Evolutionary conservation across 2,329 filamentous ascomycete species (phyloP).

Genomic region (Pseudocercospora crystallina): DNA sequence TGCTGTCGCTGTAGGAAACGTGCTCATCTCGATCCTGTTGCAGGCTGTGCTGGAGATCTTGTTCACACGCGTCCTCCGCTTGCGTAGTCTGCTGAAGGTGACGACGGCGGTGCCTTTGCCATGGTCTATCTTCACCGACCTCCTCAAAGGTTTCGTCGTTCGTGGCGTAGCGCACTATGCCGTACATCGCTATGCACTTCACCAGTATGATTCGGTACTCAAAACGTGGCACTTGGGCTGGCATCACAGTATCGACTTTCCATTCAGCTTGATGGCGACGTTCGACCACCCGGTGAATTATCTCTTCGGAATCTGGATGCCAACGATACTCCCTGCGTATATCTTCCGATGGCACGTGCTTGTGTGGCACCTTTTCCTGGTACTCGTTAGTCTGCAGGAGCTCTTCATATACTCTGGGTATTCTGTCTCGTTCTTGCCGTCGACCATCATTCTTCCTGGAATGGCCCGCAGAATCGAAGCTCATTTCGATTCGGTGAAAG

Average conservation of each 20-base stretch:
- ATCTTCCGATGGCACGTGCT: slow-evolving; percentile 68
- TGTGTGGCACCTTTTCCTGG: slow-evolving; percentile 67
- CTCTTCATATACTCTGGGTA: slow-evolving; percentile 69
- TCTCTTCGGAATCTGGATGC: slow-evolving; percentile 62
- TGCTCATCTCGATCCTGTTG: slow-evolving; percentile 52
- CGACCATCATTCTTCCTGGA: slow-evolving; percentile 57
- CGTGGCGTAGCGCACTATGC: slow-evolving; percentile 69
- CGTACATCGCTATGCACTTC: slow-evolving; percentile 67
- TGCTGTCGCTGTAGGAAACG: slow-evolving; percentile 56
- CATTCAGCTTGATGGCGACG: slow-evolving; percentile 63
- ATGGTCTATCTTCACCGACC: slow-evolving; percentile 58
- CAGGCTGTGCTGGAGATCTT: slow-evolving; percentile 58
- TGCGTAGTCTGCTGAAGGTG: slow-evolving; percentile 58
- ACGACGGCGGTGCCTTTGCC: slow-evolving; percentile 59
- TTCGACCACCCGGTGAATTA: slow-evolving; percentile 69
- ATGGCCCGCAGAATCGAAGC: slow-evolving; percentile 59
- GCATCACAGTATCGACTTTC: slow-evolving; percentile 59
- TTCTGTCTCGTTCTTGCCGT: slow-evolving; percentile 52
- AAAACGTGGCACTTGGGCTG: slow-evolving; percentile 50
- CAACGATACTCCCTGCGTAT: slow-evolving; percentile 64
- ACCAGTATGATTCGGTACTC: slow-evolving; percentile 44
- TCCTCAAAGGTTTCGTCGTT: slow-evolving; percentile 54
- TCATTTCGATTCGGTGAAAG: slow-evolving; percentile 50
- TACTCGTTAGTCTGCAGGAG: slow-evolving; percentile 65
- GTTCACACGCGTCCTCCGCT: slow-evolving; percentile 53